Percentiles rank a stretch among this genome's conserved stretches.
phyloP scores from a whole-genome alignment of 1,284 basidiomycete genomes.

The Microbotryomycetes sp. region DNA sequence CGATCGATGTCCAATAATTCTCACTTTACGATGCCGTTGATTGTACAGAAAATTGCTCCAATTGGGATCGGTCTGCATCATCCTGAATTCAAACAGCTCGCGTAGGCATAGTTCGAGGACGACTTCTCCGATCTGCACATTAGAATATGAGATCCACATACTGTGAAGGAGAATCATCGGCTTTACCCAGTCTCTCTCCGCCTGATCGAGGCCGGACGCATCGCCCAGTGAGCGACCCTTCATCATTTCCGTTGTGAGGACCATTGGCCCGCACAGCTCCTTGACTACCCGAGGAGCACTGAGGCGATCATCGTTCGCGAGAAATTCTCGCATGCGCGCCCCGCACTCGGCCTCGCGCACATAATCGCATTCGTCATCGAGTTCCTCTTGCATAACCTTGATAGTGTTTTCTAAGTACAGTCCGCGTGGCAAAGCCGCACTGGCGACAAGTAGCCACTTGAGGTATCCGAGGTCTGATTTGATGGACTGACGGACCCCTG shows the following conservation, averaged over 20 bases:
- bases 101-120: constrained; percentile 80
- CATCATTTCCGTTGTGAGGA: constrained; percentile 86
- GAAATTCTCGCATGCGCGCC: constrained; percentile 52
- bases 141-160: not conserved
- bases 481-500: constrained; percentile 80
- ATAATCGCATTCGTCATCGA: constrained; percentile 95
- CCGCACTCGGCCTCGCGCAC: constrained; percentile 73
- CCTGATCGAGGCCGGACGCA: constrained; percentile 56
- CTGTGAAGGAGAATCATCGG: not conserved
- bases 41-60: constrained; percentile 98
- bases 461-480: constrained; percentile 81
- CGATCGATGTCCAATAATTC: not conserved
- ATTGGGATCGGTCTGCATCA: constrained; percentile 99
- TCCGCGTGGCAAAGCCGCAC: constrained; percentile 73
- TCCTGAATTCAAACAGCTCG: constrained; percentile 81
- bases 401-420: constrained; percentile 84
- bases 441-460: constrained; percentile 71
- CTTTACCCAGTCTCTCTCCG: constrained; percentile 67
- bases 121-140: constrained; percentile 64
- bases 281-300: constrained; percentile 73
- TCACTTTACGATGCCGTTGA: constrained; percentile 47
- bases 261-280: constrained; percentile 67
- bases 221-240: constrained; percentile 65
- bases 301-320: constrained; percentile 57
- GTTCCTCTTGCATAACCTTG: constrained; percentile 76